Conservation (phyloP, 2,329 filamentous ascomycete species). For the Claviceps quebecensis region DNA sequence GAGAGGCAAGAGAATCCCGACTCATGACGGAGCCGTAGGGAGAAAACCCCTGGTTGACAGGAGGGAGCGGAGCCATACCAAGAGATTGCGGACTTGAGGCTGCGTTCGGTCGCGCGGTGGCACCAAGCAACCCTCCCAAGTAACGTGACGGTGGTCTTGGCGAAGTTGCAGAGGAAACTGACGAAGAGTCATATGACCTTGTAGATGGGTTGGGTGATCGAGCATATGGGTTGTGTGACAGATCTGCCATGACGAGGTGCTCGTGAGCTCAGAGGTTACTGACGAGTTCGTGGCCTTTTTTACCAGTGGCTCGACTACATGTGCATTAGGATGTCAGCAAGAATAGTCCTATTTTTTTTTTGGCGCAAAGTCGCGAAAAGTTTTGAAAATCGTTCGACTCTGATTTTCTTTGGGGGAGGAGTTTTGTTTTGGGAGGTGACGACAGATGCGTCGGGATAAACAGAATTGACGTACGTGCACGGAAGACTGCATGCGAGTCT, state of each 20-base stretch:
- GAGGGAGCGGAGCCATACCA: constrained; percentile 36
- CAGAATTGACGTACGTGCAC: neutral
- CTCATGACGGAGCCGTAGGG: constrained; percentile 39
- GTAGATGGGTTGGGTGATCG: constrained; percentile 48
- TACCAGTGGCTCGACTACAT: neutral
- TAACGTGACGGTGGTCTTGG: constrained; percentile 41
- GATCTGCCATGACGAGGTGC: constrained; percentile 33
- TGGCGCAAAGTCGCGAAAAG: neutral
- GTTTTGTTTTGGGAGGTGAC: too few relatives aligned
- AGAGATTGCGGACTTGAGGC: constrained; percentile 37
- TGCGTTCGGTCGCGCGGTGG: constrained; percentile 34
- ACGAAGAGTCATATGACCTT: constrained; percentile 50
- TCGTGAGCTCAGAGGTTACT: neutral
- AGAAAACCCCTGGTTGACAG: constrained; percentile 35
- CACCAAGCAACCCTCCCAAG: constrained; percentile 36
- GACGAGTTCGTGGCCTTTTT: neutral
- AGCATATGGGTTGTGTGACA: constrained; percentile 41
- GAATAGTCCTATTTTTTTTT: neutral
- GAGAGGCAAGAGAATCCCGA: constrained; percentile 47
- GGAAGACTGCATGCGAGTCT: constrained; percentile 1
- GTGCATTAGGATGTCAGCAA: neutral
- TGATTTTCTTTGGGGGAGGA: too few relatives aligned
- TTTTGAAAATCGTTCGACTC: too few relatives aligned
- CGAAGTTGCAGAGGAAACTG: constrained; percentile 47
- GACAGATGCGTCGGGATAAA: neutral